Base-by-base conservation (phyloP, 495 filamentous ascomycete species). In the Neurospora sp. region DNA sequence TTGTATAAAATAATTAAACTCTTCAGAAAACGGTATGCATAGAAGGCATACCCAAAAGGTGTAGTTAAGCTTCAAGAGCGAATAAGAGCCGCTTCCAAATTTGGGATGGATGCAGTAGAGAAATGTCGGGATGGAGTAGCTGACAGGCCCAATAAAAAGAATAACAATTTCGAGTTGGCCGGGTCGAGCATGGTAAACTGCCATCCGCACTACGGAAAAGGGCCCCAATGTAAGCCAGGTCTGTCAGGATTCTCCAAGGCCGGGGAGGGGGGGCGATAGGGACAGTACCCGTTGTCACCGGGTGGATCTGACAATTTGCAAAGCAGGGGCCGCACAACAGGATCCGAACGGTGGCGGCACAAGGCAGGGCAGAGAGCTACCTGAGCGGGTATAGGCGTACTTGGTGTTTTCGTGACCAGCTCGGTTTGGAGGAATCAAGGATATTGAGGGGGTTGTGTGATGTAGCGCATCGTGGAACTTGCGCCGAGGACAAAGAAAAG, bases 111-210 rank as follows among this genome's bases (percentile, higher is more conserved):
- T 71, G 68, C 71, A 71, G 73, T 40, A 68, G 14, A 75, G 53
- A 37, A 3, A 61, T 16, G 31, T 35, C 53, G 7, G 69, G 75
- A 7, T 73, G 71, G 73, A 73, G 69, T 71, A 75, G 40, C 45
- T 39, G 59, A n/a, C 16, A 38, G 75, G 37, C 38, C 71, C 75
- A 75, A 74, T 76, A 68, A 74, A 72, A 68, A 61, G 18, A 48
- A 48, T 14, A 65, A 65, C 1, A 35, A 65, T 65, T 8, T 65
- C 53, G 27, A 35, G 53, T 27, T 16, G 27, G 53, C 27, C 35
- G 5, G 48, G 10, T 65, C 22, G 5, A 65, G 53, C 53, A 35
- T 65, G 53, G 27, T 35, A 35, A 65, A 65, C 53, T 65, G 27
- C 53, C 53, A 65, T 65, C 27, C 53, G 53, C 53, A 35, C 14